Base-by-base conservation (phyloP, 2,329 filamentous ascomycete genomes). In the Rhinocladiella similis region DNA sequence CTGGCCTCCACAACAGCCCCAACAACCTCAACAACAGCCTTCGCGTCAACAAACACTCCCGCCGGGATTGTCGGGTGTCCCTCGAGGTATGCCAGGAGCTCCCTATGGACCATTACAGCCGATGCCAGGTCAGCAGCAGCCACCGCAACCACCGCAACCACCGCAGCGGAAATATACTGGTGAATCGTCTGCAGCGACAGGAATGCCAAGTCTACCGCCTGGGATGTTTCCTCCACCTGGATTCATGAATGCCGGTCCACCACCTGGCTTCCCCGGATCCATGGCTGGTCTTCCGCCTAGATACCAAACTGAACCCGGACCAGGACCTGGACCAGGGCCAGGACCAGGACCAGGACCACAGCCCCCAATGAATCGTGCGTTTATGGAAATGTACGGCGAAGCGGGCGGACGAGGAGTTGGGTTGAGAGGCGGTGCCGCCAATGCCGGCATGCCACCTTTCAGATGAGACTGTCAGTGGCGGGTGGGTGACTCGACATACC, bases 171-270 rank as follows among this genome's bases (percentile, higher is more conserved):
- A 65, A 52, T 65, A 65, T 43, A 64, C 62, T 3, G 66, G 64
- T 33, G 67, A 65, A n/a, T 66, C 58, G 56, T 64, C 61, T 20
- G 53, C 68, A 5, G 59, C 65, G 13, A 53, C 56, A 41, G 47
- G 47, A 41, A 33, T 54, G 47, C 67, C 63, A 27, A 72, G 69
- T 50, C 70, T 69, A 48, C 74, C 74, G 12, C 74, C 74, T 5
- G 74, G 73, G 47, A 76, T 76, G 71, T 73, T 74, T 65, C 74
- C 74, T 25, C 75, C 74, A 20, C 75, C 74, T 3, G 75, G 74
- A 20, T 77, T 76, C 57, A 72, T 77, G 66, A 74, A 72, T 46
- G 72, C 68, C 1, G 73, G 72, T 39, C 71, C 69, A 3, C 73
- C 72, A 5, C 59, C 56, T 5, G 59, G 68, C 68, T 42, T 51